Evolutionary conservation across 768 basidiomycete species (phyloP), one percentile per base, ranked within the genome.

Genomic region (Boletales sp.): DNA sequence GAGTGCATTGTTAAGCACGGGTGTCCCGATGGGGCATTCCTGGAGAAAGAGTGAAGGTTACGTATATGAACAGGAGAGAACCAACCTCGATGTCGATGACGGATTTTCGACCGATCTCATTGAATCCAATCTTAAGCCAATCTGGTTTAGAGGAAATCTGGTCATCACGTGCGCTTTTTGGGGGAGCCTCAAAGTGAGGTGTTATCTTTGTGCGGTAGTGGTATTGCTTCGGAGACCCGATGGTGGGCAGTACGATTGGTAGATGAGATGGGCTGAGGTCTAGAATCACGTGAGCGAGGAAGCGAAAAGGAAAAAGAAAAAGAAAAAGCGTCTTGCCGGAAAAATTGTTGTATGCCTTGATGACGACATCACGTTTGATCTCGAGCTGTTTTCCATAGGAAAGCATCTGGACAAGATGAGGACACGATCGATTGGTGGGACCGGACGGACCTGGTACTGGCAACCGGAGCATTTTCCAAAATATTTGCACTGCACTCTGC

Each of bases 151-250:
- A 13, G 4, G 32, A 9, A 10, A 44, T 24, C 24, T 24, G 42
- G 12, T 49, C 44, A 1, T 13, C 45, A n/a, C 61, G 57, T 35
- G 65, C 60, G 42, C 64, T 71, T 47, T 75, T 82, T 1, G 81
- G 78, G 0, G 92, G 84, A 0, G 84, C 79, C 19, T 94, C 90
- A 53, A 98, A 98, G 65, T 99, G 97, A 0, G 97, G 97, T 0
- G 97, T 97, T 46, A 99, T 84, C 71, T 99, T 99, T 2, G 97
- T 99, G 30, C 95, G 83, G 66, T 99, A 99, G 45, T 78, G 81
- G 65, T 95, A 97, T 47, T 94, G 83, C 43, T 90, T 74, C 0
- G 95, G 97, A 0, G 90, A 93, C n/a, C 82, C 79, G 8, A 93
- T 83, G 0, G 94, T 97, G 0, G 83, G 69, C 35, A 78, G 76